Evolutionary conservation across 306 rosid species (phyloP), one percentile per base, ranked within the genome.

Genomic region (Rosa multiflora): DNA sequence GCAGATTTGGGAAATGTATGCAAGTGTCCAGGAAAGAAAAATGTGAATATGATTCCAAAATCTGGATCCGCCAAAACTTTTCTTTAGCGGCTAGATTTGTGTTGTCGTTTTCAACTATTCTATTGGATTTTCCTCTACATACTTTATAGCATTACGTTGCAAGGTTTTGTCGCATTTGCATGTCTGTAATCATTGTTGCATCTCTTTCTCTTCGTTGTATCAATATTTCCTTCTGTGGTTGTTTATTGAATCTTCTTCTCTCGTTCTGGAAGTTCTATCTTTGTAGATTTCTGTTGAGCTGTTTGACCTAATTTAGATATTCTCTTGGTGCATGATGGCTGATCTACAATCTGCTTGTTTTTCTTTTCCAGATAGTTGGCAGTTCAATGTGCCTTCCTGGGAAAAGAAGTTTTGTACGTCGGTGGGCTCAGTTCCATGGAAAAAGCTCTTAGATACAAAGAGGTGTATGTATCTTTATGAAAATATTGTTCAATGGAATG

Each of bases 391-490:
- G 67, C 97, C 97, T 20, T 12, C 71, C 10, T 94, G 99, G 99
- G 99, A 94, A 74, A 92, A 82, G 86, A 82, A 84, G 61, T 94
- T 91, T 78, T 92, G 95, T 76, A 12, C 23, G 6, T 67, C 74
- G 21, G 84, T 91, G 40, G 94, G 98, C 66, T 83, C 69, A 73
- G 75, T 94, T 83, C 84, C 97, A 4, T 94, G 99, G 99, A 0
- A 42, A 75, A 92, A 86, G 78, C 52, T 94, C 39, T 3, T 91
- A 75, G 97, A 94, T 56, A 72, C 84, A 75, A 86, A 92, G 78
- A 88, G 53, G 78, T 89, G 80, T 47, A 84, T 90, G 86, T 42
- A 85, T 76, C 85, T 88, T 1, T 81, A 85, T 72, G 82, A 82
- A 4, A 85, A 82, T 66, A 87, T 94, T 42, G 29, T 89, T 7